Conservation (phyloP, 768 basidiomycete genomes). For the Hortiboletus campestris region DNA sequence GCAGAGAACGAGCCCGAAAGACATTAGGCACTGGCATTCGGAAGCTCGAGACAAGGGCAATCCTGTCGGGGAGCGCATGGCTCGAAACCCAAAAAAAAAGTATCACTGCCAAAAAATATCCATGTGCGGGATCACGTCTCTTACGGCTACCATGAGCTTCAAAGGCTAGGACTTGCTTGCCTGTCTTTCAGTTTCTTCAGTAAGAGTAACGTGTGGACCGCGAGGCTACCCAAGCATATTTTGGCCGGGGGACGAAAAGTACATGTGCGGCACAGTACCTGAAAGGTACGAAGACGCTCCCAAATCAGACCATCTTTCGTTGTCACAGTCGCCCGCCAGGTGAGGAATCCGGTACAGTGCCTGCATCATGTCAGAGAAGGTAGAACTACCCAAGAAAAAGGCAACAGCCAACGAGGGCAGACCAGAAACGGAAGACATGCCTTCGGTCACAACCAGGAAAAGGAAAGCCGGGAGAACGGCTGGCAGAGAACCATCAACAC, state of each 20-base stretch:
- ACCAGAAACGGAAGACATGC: conserved; percentile 18
- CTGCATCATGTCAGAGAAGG: conserved; percentile 29
- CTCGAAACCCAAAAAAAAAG: conserved; percentile 2
- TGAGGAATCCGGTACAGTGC: conserved; percentile 4
- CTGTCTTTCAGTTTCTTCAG: neutral
- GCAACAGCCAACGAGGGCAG: conserved; percentile 10
- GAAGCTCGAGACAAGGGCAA: neutral
- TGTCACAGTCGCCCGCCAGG: conserved; percentile 16
- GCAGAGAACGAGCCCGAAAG: neutral
- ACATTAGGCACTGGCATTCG: neutral
- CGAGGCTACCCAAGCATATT: neutral
- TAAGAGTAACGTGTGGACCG: neutral
- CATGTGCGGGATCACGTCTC: neutral
- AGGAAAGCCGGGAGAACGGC: conserved; percentile 24
- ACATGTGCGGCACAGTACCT: conserved; percentile 19
- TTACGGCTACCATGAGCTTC: neutral
- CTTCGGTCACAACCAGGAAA: conserved; percentile 22
- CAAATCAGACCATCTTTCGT: conserved; percentile 25
- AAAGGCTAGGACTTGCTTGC: neutral
- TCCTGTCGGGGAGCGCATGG: neutral
- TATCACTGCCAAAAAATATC: neutral
- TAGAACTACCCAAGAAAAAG: conserved; percentile 23
- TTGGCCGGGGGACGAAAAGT: neutral
- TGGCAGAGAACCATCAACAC: conserved; percentile 11
- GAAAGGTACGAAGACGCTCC: conserved; percentile 22